Evolutionary conservation across 768 basidiomycete species (phyloP).

Genomic region (Hypholoma fasciculare): DNA sequence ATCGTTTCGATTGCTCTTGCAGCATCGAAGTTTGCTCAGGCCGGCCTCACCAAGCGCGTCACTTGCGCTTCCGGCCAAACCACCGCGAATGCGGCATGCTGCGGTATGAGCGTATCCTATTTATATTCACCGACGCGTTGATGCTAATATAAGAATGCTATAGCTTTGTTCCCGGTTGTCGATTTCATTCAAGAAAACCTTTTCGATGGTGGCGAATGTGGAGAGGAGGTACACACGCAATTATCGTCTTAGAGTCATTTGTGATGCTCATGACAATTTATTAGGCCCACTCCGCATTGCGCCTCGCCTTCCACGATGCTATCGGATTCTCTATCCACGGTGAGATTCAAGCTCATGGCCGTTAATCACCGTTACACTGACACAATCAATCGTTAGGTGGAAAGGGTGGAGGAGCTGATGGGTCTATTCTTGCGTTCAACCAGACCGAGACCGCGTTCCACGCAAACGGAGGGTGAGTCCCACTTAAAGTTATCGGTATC

Average conservation of each 20-base stretch:
- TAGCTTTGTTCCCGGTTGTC: slow-evolving; percentile 18
- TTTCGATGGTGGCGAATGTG: slow-evolving; percentile 32
- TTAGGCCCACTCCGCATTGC: slow-evolving; percentile 17
- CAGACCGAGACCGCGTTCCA: slow-evolving; percentile 19
- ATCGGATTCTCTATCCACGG: slow-evolving; percentile 21
- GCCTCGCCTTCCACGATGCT: slow-evolving; percentile 18
- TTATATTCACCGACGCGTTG: not conserved
- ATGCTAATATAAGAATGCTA: not conserved
- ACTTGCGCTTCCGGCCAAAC: slow-evolving; percentile 21
- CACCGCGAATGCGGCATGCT: slow-evolving; percentile 18
- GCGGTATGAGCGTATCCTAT: slow-evolving; percentile 4
- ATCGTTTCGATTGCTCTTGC: slow-evolving; percentile 11
- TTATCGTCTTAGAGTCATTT: not conserved
- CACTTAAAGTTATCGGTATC: not conserved
- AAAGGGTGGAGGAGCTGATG: slow-evolving; percentile 29
- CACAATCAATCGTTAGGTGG: not conserved
- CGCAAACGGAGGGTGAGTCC: slow-evolving; percentile 17
- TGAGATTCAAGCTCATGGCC: not conserved
- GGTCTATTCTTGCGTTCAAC: slow-evolving; percentile 25
- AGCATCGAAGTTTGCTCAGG: slow-evolving; percentile 7
- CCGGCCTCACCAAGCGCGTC: slow-evolving; percentile 19
- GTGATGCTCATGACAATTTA: not conserved
- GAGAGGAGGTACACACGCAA: slow-evolving; percentile 26
- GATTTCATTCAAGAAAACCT: slow-evolving; percentile 29
- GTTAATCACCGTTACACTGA: not conserved